Conservation (phyloP, 2,329 filamentous ascomycete genomes). For the Thelonectria blattea region DNA sequence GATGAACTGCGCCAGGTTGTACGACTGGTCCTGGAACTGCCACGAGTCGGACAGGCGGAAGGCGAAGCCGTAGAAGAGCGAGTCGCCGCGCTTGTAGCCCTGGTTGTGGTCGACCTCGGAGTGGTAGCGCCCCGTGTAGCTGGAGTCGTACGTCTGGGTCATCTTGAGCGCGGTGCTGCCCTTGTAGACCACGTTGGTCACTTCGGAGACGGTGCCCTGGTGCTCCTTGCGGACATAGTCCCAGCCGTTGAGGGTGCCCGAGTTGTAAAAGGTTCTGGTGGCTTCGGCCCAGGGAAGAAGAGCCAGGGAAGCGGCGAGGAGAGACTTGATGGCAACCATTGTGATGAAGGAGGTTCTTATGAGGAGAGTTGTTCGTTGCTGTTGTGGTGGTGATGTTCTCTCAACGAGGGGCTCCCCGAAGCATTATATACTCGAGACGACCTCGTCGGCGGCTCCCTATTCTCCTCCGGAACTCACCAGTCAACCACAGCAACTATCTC, state of each 20-base stretch:
- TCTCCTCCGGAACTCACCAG: neutral
- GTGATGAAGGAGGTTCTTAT: neutral
- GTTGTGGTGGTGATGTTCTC: neutral
- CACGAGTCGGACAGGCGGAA: constrained; percentile 55
- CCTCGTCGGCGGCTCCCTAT: neutral
- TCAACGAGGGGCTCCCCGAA: neutral
- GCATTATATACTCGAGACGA: neutral
- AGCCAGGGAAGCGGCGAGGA: constrained; percentile 24
- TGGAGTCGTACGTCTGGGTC: constrained; percentile 50
- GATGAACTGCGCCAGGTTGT: constrained; percentile 59
- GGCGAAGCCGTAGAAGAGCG: constrained; percentile 56
- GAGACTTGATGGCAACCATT: neutral
- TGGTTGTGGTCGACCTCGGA: constrained; percentile 52
- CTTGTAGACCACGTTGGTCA: constrained; percentile 49
- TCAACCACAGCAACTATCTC: neutral
- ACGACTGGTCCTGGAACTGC: constrained; percentile 53
- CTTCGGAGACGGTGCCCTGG: constrained; percentile 49
- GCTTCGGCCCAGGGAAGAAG: constrained; percentile 39
- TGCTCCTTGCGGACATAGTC: constrained; percentile 47
- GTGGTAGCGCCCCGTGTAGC: constrained; percentile 54
- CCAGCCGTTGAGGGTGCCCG: constrained; percentile 51
- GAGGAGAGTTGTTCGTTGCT: neutral
- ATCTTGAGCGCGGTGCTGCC: constrained; percentile 50
- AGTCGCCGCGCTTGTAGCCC: constrained; percentile 53
- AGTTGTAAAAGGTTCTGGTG: constrained; percentile 49